These are phyloP conservation scores for Sarcomyxa edulis DNA, from an alignment of 768 basidiomycete species.

Conservation along the genomic window DNA sequence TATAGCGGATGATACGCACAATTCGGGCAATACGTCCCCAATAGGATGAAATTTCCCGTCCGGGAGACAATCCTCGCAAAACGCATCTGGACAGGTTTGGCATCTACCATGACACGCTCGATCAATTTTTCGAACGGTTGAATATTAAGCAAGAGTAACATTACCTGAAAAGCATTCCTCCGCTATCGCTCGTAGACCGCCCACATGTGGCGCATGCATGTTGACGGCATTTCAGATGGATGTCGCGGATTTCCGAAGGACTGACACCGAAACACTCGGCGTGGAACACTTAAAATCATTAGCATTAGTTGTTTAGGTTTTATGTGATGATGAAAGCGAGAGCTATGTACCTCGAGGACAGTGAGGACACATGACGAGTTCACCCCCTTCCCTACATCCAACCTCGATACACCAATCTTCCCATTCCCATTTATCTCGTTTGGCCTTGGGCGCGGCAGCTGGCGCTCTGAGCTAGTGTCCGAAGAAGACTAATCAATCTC, in stretches of 20 bases:
- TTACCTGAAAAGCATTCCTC: conserved; percentile 57
- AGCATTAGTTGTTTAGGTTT: neutral
- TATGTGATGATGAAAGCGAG: neutral
- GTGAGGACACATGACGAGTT: conserved; percentile 36
- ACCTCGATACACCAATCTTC: conserved; percentile 58
- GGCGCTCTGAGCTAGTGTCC: conserved; percentile 10
- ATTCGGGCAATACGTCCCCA: conserved; percentile 53
- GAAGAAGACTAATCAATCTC: neutral
- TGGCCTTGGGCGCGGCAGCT: conserved; percentile 19
- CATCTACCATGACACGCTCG: conserved; percentile 31
- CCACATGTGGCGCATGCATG: conserved; percentile 43
- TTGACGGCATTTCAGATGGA: conserved; percentile 42
- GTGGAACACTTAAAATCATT: conserved; percentile 42
- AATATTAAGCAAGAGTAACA: too few relatives aligned
- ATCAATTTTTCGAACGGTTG: too few relatives aligned
- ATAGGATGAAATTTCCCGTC: conserved; percentile 42
- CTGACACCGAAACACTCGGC: conserved; percentile 36
- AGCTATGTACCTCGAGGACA: conserved; percentile 49
- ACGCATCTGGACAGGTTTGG: conserved; percentile 53
- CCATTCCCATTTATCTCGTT: conserved; percentile 33
- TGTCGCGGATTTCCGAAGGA: too few relatives aligned
- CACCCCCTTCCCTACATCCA: conserved; percentile 58
- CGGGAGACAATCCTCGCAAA: conserved; percentile 59
- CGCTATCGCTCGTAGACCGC: conserved; percentile 38
- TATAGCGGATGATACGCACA: conserved; percentile 30